Evolutionary conservation across 1,284 basidiomycete species (phyloP).

Genomic region (Ceratobasidium sp.): DNA sequence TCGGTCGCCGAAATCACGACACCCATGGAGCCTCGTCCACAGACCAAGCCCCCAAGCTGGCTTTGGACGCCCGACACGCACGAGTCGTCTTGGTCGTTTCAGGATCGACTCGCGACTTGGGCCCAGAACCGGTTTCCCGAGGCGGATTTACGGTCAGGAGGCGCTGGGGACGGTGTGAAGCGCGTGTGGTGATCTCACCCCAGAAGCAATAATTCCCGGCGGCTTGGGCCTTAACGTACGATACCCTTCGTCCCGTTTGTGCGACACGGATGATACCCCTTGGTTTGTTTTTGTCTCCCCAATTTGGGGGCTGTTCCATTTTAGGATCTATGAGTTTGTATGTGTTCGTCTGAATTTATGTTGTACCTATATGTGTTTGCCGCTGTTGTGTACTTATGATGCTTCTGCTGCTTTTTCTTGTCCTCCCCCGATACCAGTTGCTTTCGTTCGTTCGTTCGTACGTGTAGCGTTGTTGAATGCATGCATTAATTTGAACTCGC

Average conservation of each 20-base stretch:
- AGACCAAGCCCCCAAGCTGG: conserved; percentile 19
- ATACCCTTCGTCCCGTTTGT: conserved; percentile 35
- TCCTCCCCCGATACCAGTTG: neutral
- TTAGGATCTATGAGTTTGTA: conserved; percentile 44
- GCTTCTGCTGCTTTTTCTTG: neutral
- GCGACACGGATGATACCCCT: conserved; percentile 38
- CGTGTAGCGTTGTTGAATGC: conserved; percentile 8
- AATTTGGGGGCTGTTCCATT: conserved; percentile 34
- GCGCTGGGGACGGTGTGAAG: conserved; percentile 32
- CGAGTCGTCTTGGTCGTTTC: conserved; percentile 30
- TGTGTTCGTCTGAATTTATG: conserved; percentile 25
- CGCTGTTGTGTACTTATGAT: conserved; percentile 25
- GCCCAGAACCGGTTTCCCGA: conserved; percentile 45
- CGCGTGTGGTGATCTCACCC: conserved; percentile 42
- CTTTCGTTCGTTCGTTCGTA: conserved; percentile 15
- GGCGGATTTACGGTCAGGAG: conserved; percentile 39
- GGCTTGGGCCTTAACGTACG: conserved; percentile 15
- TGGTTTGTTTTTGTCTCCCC: conserved; percentile 37
- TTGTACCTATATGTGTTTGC: conserved; percentile 41
- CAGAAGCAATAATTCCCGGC: conserved; percentile 3
- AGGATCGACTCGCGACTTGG: conserved; percentile 42
- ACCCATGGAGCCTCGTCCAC: neutral
- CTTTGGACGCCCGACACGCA: conserved; percentile 21
- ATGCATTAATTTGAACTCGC: conserved; percentile 25
- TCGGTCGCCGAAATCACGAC: conserved; percentile 19